Evolutionary conservation across 345 rosid genomes (phyloP), one percentile per base, ranked within the genome.

Genomic region (Clausena lansium): DNA sequence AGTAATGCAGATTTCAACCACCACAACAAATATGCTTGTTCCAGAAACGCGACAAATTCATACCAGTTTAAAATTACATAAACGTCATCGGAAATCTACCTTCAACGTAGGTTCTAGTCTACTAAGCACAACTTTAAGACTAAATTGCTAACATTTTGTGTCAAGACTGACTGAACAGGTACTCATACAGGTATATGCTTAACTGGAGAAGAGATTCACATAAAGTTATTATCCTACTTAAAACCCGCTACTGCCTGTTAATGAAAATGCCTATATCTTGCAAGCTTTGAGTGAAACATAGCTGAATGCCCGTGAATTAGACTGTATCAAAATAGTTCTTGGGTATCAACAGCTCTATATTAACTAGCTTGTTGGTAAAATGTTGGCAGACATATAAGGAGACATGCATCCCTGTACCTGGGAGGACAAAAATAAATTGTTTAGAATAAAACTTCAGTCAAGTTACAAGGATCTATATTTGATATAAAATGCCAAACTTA

Each of bases 401-500:
- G 97, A 92, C 76, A 87, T 81, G 83, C 89, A 94, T 82, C 94
- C 97, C 74, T 88, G 87, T 54, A 87, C 97, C 94, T 92, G 91
- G 58, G 73, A 77, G 36, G 74, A 75, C 38, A 76, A 67, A 5
- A 17, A 66, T n/a, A 7, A 70, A 60, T 73, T 9, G 58, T 50
- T 67, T 7, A 25, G 38, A 67, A 19, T 28, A 77, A 28, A 13
- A 32, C 4, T 52, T 52, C 27, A 33, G 72, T 52, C 64, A 62
- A 74, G n/a, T 2, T 36, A 41, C 32, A 17, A 74, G 39, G 68
- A 27, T 59, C 63, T 30, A 1, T 28, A 30, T 47, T 75, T n/a
- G 33, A 50, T 3, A 69, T 15, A 32, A 41, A 64, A 55, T 8
- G 36, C 11, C 27, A 33, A 8, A 5, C 60, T 22, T 10, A 35